phyloP scores from a whole-genome alignment of 352 stramenopile genomes.

The Poterioochromonas sp. region DNA sequence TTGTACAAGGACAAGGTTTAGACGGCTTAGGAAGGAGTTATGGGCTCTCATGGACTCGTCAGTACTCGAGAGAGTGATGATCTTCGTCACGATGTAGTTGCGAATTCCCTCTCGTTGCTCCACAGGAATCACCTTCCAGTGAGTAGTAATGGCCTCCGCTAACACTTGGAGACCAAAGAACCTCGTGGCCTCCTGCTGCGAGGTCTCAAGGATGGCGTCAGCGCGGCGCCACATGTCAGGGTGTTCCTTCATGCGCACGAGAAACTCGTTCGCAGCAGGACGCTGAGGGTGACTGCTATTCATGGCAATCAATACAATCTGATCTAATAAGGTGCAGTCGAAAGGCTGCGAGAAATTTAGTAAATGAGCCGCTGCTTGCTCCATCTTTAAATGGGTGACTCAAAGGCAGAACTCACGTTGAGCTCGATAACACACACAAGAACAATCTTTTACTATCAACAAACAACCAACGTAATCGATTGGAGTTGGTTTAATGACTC shows the following conservation, averaged over 20 bases:
- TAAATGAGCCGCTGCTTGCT: conserved; percentile 75
- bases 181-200: conserved; percentile 68
- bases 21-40: conserved; percentile 51
- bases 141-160: conserved; percentile 36
- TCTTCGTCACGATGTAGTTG: conserved; percentile 92
- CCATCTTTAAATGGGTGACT: conserved; percentile 47
- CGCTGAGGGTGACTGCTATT: conserved; percentile 81
- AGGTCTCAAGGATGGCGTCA: conserved; percentile 91
- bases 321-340: conserved; percentile 85
- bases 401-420: background rate
- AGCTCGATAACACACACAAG: background rate
- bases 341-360: conserved; percentile 87
- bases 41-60: background rate
- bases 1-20: conserved; percentile 92
- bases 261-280: conserved; percentile 76
- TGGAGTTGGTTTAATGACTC: too few species aligned
- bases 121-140: conserved; percentile 36
- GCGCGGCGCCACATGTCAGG: conserved; percentile 79
- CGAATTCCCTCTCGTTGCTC: conserved; percentile 90
- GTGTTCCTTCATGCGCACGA: conserved; percentile 83
- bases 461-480: too few species aligned
- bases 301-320: conserved; percentile 91
- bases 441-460: too few species aligned
- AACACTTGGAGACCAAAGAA: conserved; percentile 77
- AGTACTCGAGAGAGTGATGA: conserved; percentile 67